Base-by-base conservation (phyloP, 2,329 filamentous ascomycete species). In the Fusarium sp. region DNA sequence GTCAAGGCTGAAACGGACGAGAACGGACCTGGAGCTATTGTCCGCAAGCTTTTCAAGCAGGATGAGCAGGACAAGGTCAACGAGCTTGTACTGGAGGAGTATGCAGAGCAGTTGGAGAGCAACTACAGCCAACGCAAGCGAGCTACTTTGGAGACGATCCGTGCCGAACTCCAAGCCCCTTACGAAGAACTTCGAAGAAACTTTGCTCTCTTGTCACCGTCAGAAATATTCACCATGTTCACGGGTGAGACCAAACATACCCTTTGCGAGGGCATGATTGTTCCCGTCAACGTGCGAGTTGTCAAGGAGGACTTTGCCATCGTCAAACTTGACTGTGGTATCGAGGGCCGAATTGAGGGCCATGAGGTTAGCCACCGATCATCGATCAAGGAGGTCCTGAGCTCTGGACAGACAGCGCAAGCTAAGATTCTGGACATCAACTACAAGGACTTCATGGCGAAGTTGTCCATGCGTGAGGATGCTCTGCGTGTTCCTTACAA, bases 71-170 rank as follows among this genome's bases (percentile, higher is more conserved):
- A 98, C 75, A 93, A 94, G 77, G 94, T 99, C 77, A 97, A 98
- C 76, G 96, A 99, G 77, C 86, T 99, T 46, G 94, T 98, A 65
- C 86, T 99, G 6, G 96, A 99, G 80, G 94, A 98, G 79, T 99
- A 99, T 76, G 96, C 96, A 1, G 94, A 97, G 76, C 95, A 99
- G 83, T 85, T 99, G 70, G 92, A 98, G 83, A 91, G 88, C 72
- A 97, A 97, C 75, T 94, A 97, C 78, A 94, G 94, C 75, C 94
- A 98, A 79, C 90, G 92, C 71, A 99, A 99, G 84, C 93, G 96
- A 61, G 95, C 95, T 3, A 99, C 96, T 2, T 86, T 99, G 14
- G 96, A 99, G 80, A 97, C 94, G 0, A 99, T 99, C 77, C 92
- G 96, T 68, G 94, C 94, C 18, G 96, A 99, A 80, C 84, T 99